Conservation (phyloP, 208 protist species). For the Naegleria lovaniensis region DNA sequence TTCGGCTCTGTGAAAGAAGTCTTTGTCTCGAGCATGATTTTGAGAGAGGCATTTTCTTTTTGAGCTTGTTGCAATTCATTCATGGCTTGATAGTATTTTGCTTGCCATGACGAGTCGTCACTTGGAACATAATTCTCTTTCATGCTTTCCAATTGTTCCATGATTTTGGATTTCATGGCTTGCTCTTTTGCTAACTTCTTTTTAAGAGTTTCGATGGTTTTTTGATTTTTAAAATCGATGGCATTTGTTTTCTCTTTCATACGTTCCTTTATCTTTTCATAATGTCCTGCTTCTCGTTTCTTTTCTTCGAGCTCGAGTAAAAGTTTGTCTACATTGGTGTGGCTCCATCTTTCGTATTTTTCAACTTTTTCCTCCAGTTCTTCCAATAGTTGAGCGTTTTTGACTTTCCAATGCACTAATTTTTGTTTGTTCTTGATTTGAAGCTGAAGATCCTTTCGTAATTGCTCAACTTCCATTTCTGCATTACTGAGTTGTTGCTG, state of each 20-base stretch:
- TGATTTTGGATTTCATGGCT: slow-evolving; percentile 34
- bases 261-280: neutral
- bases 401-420: slow-evolving; percentile 48
- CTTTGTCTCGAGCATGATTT: neutral
- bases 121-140: neutral
- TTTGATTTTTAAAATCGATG: slow-evolving; percentile 1
- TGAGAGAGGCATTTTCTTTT: neutral
- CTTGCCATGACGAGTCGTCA: neutral
- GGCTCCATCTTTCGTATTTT: slow-evolving; percentile 39
- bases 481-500: slow-evolving; percentile 36
- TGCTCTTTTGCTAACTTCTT: slow-evolving; percentile 36
- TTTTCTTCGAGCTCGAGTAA: slow-evolving; percentile 44
- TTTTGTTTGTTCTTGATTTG: slow-evolving; percentile 49
- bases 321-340: slow-evolving; percentile 43
- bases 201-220: slow-evolving; percentile 31
- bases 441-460: slow-evolving; percentile 41
- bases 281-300: slow-evolving; percentile 28
- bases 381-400: slow-evolving; percentile 40
- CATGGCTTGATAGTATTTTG: neutral
- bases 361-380: slow-evolving; percentile 41
- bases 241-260: slow-evolving; percentile 21
- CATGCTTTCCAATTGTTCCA: slow-evolving; percentile 27
- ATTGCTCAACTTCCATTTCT: slow-evolving; percentile 48
- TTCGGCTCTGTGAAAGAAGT: neutral
- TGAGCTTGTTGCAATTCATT: neutral